These are phyloP conservation scores for Exophiala dermatitidis DNA, from an alignment of 2,329 filamentous ascomycete genomes.

Conservation along the genomic window DNA sequence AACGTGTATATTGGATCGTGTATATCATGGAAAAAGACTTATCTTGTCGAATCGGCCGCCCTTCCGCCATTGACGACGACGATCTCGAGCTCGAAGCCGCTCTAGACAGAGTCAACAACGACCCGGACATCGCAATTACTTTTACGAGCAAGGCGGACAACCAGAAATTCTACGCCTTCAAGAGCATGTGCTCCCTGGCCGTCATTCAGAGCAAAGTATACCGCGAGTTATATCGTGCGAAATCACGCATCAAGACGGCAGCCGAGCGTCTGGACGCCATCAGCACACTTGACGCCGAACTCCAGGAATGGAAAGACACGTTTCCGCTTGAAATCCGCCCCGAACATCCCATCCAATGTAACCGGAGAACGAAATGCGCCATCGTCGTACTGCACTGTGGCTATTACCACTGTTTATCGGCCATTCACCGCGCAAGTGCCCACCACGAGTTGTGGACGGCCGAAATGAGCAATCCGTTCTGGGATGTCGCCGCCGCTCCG, in stretches of 20 bases:
- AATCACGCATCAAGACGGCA: constrained; percentile 5
- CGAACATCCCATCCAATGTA: constrained; percentile 8
- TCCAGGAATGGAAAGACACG: constrained; percentile 15
- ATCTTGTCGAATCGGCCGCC: constrained; percentile 6
- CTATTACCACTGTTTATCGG: constrained; percentile 12
- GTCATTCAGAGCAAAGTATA: constrained; percentile 9
- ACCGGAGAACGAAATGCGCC: constrained; percentile 1
- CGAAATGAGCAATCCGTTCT: neutral
- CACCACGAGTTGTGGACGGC: constrained; percentile 13
- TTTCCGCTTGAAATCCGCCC: constrained; percentile 9
- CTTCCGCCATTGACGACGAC: constrained; percentile 12
- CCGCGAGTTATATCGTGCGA: constrained; percentile 6
- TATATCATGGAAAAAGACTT: constrained; percentile 14
- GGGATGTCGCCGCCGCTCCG: no score
- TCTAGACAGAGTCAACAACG: neutral
- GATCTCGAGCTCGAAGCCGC: constrained; percentile 6
- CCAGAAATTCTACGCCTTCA: constrained; percentile 10
- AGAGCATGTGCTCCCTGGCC: constrained; percentile 7
- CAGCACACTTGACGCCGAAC: constrained; percentile 14
- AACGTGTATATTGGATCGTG: constrained; percentile 16
- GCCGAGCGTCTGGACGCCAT: constrained; percentile 9
- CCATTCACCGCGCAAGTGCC: constrained; percentile 10
- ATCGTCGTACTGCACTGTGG: constrained; percentile 9
- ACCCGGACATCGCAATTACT: constrained; percentile 4
- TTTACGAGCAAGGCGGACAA: neutral